phyloP scores from a whole-genome alignment of 257 asterid genomes.

The Solanum tarijense region DNA sequence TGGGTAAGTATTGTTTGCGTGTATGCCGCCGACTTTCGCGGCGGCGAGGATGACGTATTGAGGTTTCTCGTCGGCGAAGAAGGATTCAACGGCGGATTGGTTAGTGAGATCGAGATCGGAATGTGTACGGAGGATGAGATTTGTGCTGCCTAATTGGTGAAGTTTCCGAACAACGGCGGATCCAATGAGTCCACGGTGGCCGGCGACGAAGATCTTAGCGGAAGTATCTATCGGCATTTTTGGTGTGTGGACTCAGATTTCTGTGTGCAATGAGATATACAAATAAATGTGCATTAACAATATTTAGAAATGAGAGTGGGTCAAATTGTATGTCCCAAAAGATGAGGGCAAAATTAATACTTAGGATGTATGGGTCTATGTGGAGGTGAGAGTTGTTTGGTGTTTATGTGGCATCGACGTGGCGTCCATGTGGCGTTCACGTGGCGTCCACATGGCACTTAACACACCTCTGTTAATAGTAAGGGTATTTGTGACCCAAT shows the following conservation, averaged over 20 bases:
- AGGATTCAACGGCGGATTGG: constrained; percentile 68
- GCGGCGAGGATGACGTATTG: constrained; percentile 77
- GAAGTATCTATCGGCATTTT: constrained; percentile 43
- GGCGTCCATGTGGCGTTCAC: no score
- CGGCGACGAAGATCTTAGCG: constrained; percentile 66
- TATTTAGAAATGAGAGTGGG: no score
- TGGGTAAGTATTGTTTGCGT: constrained; percentile 80
- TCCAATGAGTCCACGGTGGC: constrained; percentile 93
- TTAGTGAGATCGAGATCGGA: constrained; percentile 78
- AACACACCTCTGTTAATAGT: no score
- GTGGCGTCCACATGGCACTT: no score
- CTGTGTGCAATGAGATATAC: neutral
- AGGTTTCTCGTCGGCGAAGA: constrained; percentile 62
- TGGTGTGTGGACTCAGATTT: no score
- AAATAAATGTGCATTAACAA: neutral
- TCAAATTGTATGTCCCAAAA: no score
- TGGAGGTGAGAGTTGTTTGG: no score
- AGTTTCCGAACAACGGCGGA: constrained; percentile 73
- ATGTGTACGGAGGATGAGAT: constrained; percentile 78
- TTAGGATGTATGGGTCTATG: no score
- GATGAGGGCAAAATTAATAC: no score
- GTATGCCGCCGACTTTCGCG: constrained; percentile 94
- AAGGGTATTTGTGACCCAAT: no score
- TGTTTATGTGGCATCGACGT: no score
- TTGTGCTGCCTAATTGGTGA: constrained; percentile 39